These are phyloP conservation scores for Amoebophrya sp. DNA, from an alignment of 169 alveolate genomes.

Conservation along the genomic window DNA sequence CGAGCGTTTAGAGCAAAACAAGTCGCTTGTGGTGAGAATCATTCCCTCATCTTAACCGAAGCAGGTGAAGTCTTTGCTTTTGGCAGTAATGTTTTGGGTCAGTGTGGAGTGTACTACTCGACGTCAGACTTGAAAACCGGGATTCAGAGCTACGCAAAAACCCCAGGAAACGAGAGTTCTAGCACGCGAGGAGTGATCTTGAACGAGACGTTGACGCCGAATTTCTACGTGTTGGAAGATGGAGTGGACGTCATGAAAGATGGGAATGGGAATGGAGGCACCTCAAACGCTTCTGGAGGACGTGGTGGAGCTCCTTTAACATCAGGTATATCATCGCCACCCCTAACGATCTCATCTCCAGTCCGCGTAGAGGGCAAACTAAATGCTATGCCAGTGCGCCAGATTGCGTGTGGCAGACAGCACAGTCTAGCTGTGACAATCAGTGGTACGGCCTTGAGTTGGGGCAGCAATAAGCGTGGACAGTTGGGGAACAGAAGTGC, in stretches of 20 bases:
- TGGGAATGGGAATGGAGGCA: too few species aligned
- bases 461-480: not conserved
- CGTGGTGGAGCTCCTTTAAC: too few species aligned
- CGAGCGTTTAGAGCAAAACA: not conserved
- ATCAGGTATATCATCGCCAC: too few species aligned
- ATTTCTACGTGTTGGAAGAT: not conserved
- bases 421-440: not conserved
- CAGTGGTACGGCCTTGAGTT: not conserved
- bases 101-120: slow-evolving; percentile 3
- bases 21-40: slow-evolving; percentile 13
- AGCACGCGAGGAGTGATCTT: not conserved
- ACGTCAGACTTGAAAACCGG: not conserved
- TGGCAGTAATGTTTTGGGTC: not conserved
- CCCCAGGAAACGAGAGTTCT: not conserved
- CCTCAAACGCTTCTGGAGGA: too few species aligned
- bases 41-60: not conserved
- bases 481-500: slow-evolving; percentile 3
- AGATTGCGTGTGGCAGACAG: not conserved
- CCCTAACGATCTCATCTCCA: not conserved
- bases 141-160: not conserved
- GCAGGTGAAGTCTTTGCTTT: not conserved
- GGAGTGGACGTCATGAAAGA: too few species aligned
- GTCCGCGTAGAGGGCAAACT: not conserved
- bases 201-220: slow-evolving; percentile 22
- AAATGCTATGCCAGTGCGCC: not conserved